Conservation (phyloP, 2,329 filamentous ascomycete species). For the Arthrobotrys pseudoclavata region DNA sequence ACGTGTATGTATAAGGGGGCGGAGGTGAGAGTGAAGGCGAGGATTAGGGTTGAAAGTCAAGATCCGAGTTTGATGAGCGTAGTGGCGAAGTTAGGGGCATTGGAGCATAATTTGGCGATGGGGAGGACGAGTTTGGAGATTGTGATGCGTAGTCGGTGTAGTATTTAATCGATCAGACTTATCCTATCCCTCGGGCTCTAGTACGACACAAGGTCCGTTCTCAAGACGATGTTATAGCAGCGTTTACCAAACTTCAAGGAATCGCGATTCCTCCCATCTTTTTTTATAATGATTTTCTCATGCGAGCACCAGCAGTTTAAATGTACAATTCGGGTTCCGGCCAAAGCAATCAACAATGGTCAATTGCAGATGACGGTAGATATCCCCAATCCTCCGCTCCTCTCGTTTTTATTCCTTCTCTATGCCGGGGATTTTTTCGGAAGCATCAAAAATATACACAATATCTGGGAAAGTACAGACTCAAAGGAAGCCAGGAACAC, state of each 20-base stretch:
- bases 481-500: constrained; percentile 33
- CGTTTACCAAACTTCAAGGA: neutral
- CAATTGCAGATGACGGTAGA: constrained; percentile 12
- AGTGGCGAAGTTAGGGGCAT: constrained; percentile 75
- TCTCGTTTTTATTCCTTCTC: constrained; percentile 1
- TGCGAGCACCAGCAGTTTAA: constrained; percentile 19
- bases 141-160: constrained; percentile 70
- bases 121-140: constrained; percentile 73
- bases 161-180: constrained; percentile 43
- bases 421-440: constrained; percentile 10
- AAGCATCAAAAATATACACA: constrained; percentile 31
- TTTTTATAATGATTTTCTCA: constrained; percentile 10
- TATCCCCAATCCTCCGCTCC: neutral
- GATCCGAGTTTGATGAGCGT: constrained; percentile 77
- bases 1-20: constrained; percentile 73
- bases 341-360: neutral
- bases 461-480: neutral
- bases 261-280: neutral
- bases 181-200: neutral
- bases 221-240: neutral
- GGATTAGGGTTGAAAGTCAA: constrained; percentile 76
- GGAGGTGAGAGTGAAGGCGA: constrained; percentile 76
- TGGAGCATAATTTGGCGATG: constrained; percentile 74
- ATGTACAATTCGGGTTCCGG: constrained; percentile 41
- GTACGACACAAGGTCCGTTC: too few relatives aligned